Conservation (phyloP, 176 grass and related monocot genomes). For the Chloris gayana region DNA sequence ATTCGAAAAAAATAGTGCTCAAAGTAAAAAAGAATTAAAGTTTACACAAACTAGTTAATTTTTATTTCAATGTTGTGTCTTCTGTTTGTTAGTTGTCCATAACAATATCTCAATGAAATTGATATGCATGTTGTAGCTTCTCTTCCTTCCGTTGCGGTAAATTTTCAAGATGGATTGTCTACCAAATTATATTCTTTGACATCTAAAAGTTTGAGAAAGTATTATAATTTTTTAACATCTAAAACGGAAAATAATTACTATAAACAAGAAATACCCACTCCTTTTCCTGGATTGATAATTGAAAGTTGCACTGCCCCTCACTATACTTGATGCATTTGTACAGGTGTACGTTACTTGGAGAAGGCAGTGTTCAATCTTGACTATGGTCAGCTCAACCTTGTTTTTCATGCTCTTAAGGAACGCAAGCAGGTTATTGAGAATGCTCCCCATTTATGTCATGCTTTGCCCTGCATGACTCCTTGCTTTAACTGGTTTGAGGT, state of each 20-base stretch:
- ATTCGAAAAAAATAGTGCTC: too few species aligned
- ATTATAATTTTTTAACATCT: neutral
- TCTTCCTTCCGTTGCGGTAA: neutral
- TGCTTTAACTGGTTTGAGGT: slow-evolving; percentile 98
- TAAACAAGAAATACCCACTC: slow-evolving; percentile 1
- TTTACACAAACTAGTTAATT: neutral
- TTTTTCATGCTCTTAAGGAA: slow-evolving; percentile 95
- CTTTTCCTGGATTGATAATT: slow-evolving; percentile 24
- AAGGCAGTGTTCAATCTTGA: slow-evolving; percentile 98
- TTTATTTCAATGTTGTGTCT: neutral
- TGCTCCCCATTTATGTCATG: slow-evolving; percentile 87
- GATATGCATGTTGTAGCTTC: neutral
- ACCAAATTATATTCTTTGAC: neutral
- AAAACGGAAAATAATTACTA: neutral
- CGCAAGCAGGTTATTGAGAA: slow-evolving; percentile 93
- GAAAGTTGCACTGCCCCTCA: slow-evolving; percentile 5
- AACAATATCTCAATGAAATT: neutral
- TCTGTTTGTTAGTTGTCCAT: neutral
- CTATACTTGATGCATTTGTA: slow-evolving; percentile 27
- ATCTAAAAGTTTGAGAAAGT: neutral
- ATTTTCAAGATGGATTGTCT: neutral
- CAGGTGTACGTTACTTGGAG: slow-evolving; percentile 94
- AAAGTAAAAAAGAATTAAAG: neutral
- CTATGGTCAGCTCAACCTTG: slow-evolving; percentile 88
- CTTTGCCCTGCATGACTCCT: slow-evolving; percentile 94